Evolutionary conservation across 2,329 filamentous ascomycete genomes (phyloP), one percentile per base, ranked within the genome.

Genomic region (Aspergillus proliferans): DNA sequence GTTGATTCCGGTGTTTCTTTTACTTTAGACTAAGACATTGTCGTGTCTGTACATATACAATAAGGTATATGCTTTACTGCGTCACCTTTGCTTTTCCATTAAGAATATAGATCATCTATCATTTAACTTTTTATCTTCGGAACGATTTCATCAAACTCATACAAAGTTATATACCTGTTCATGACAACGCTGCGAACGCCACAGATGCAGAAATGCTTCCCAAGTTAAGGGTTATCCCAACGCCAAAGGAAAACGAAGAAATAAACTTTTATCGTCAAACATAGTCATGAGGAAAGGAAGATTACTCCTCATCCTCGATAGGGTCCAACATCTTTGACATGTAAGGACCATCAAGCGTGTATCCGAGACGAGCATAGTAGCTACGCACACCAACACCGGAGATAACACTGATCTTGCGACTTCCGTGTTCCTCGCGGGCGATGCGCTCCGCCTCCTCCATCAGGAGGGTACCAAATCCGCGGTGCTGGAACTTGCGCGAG

Each of bases 361-460:
- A 98, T 1, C 93, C 93, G 28, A 98, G 78, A 68, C 91, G 92
- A 55, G 82, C 85, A 67, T 98, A 98, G 68, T 98, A 98, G 64
- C 88, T 94, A 63, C 93, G 79, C 15, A 97, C 94, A 10, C 93
- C 93, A 6, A 98, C 91, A 26, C 93, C 93, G n/a, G 90, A 95
- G 52, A 98, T 98, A 57, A 98, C 90, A 64, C 88, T 93, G 48
- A 98, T 89, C 78, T 98, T 98, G 52, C 80, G 79, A 60, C 91
- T 96, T 5, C 90, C 87, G 64, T 98, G 93, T 72, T 98, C 93
- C 56, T 96, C 87, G 48, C 88, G 81, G 0, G 94, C 92, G 56
- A 98, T 98, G 46, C 91, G 80, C 73, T 97, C 93, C 0, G 93
- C 94, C 72, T 97, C 92, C 65, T 97, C 92, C 94, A 98, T 98